A percentile compares a stretch with the other conserved stretches of the same genome.
These are phyloP conservation scores for Hanseniaspora guilliermondii DNA, from an alignment of 805 yeast species.

Conservation along the genomic window DNA sequence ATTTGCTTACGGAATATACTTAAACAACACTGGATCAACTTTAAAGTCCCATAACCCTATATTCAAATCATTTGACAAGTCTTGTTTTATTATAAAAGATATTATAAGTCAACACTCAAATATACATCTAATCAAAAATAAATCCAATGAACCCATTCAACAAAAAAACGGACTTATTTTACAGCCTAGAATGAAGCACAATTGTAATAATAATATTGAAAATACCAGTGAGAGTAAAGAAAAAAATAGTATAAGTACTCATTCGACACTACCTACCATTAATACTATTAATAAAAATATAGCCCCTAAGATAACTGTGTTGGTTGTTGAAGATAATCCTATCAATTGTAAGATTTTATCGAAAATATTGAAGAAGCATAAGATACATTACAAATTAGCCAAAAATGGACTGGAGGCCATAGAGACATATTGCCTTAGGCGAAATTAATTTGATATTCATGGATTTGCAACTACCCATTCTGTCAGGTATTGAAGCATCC, in stretches of 20 bases:
- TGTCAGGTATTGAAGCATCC: slow-evolving; percentile 92
- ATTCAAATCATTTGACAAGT: neutral
- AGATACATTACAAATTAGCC: slow-evolving; percentile 75
- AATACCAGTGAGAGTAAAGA: neutral
- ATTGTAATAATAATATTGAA: neutral
- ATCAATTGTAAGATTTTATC: slow-evolving; percentile 87
- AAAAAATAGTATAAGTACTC: neutral
- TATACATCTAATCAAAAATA: neutral
- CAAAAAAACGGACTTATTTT: slow-evolving; percentile 5
- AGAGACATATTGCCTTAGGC: slow-evolving; percentile 82
- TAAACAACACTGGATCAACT: neutral
- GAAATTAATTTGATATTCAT: slow-evolving; percentile 88
- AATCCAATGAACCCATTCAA: neutral
- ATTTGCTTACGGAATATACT: slow-evolving; percentile 3
- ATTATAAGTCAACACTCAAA: neutral
- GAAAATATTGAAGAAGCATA: slow-evolving; percentile 72
- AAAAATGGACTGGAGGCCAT: slow-evolving; percentile 91
- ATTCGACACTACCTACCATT: neutral
- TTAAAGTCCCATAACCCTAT: neutral
- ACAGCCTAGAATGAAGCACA: neutral
- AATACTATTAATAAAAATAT: slow-evolving; percentile 22
- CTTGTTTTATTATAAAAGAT: slow-evolving; percentile 1
- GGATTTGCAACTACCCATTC: slow-evolving; percentile 95
- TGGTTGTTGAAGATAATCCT: slow-evolving; percentile 92
- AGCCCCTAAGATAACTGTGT: slow-evolving; percentile 75